phyloP scores from a whole-genome alignment of 129 eudicot genomes.

The Daucus carota region DH1_v3.0 NC_030388.2:27859501-27860000 shows the following conservation, averaged over 20 bases:
- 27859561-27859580: neutral
- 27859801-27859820: neutral
- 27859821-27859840: neutral
- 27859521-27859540: neutral
- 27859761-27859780: neutral
- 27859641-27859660: neutral
- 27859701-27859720: neutral
- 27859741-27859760: neutral
- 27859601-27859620: neutral
- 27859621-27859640: neutral
- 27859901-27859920: neutral
- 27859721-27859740: neutral
- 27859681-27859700: neutral
- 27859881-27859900: neutral
- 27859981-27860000: neutral
- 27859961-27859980: neutral
- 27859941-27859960: neutral
- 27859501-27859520: neutral
- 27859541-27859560: neutral
- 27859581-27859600: neutral
- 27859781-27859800: neutral
- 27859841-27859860: neutral
- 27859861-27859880: neutral
- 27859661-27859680: neutral
- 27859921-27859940: neutral